A percentile compares a stretch with the other conserved stretches of the same genome.
Conservation (phyloP, 2,329 filamentous ascomycete genomes). For the Colletotrichum simmondsii region DNA sequence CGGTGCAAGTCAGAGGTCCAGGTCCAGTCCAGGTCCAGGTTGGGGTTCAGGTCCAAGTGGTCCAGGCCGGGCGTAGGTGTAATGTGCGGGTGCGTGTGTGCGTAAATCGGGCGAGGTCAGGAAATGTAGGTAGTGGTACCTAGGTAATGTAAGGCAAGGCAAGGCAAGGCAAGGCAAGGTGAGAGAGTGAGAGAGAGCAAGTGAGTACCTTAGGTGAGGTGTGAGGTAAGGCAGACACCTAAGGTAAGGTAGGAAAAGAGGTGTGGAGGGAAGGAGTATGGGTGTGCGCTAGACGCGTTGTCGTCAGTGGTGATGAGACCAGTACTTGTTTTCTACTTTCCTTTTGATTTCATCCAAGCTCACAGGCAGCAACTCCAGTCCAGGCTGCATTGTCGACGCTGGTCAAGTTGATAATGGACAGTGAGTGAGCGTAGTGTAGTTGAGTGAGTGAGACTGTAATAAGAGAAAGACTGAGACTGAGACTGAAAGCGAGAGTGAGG, state of each 20-base stretch:
- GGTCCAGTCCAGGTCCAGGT: conserved; percentile 14
- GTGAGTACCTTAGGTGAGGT: not conserved
- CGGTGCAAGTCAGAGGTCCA: conserved; percentile 15
- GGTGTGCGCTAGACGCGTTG: not conserved
- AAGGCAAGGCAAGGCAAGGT: not conserved
- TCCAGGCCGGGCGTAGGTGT: conserved; percentile 27
- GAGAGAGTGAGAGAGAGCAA: not conserved
- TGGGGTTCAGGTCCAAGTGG: conserved; percentile 13
- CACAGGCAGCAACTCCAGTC: not conserved
- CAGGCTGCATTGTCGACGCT: not conserved
- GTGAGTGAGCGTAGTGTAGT: not conserved
- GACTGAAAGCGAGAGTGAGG: not conserved
- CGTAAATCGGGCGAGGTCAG: not conserved
- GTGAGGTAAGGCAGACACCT: not conserved
- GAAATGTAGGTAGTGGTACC: not conserved
- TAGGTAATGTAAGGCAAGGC: not conserved
- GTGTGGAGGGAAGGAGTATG: not conserved
- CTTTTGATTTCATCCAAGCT: not conserved
- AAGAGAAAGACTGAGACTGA: not conserved
- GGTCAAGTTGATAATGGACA: not conserved
- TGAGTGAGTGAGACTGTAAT: not conserved
- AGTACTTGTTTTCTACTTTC: not conserved
- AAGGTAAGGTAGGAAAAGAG: not conserved
- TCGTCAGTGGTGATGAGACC: conserved; percentile 29
- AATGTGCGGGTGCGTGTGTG: conserved; percentile 8